phyloP scores from a whole-genome alignment of 257 asterid species.

The Solanum appendiculatum region DNA sequence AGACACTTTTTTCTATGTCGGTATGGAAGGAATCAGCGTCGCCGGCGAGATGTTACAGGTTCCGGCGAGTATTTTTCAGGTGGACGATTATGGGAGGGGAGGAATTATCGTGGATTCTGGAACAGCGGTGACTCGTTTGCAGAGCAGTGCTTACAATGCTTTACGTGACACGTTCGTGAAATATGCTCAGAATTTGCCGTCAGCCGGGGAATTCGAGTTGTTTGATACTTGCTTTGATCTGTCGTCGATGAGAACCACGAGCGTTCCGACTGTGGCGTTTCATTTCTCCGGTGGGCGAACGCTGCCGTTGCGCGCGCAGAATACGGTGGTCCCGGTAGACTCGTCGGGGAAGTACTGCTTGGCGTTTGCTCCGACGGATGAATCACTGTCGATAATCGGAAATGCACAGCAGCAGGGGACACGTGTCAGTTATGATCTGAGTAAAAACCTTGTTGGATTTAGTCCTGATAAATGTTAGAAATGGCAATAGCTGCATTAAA shows the following conservation, averaged over 20 bases:
- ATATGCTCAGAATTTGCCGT: not conserved
- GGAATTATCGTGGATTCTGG: conserved; percentile 13
- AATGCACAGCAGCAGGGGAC: conserved; percentile 3
- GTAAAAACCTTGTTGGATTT: not conserved
- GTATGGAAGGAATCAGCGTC: conserved; percentile 3
- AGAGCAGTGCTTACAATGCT: not conserved
- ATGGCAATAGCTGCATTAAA: not conserved
- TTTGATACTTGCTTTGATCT: conserved; percentile 4
- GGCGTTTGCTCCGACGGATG: not conserved
- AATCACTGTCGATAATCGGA: not conserved
- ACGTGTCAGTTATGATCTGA: not conserved
- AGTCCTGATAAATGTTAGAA: not conserved
- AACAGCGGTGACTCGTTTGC: not conserved
- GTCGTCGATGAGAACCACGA: not conserved
- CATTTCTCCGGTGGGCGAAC: not conserved
- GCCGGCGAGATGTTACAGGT: not conserved
- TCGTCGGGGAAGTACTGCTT: not conserved
- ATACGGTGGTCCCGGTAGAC: not conserved
- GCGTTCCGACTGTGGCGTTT: not conserved
- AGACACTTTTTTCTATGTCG: not conserved
- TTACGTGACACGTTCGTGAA: not conserved
- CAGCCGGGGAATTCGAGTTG: not conserved
- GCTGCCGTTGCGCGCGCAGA: not conserved
- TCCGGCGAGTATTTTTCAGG: not conserved
- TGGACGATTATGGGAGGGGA: not conserved